A percentile compares a stretch with the other conserved stretches of the same genome.
These are phyloP conservation scores for Jatropha podagrica DNA, from an alignment of 441 rosid genomes.

Conservation along the genomic window DNA sequence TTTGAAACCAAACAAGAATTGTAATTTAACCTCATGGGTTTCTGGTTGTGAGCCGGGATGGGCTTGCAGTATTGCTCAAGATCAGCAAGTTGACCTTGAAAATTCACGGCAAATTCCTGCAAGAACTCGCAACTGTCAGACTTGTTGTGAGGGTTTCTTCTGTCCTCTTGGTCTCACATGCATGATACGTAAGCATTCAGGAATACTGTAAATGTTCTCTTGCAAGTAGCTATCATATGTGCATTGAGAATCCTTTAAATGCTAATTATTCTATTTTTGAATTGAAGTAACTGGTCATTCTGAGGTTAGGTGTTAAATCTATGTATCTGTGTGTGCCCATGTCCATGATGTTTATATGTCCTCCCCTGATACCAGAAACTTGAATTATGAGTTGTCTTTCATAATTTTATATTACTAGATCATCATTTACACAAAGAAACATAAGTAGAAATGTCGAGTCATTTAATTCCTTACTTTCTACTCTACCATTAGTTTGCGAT, in stretches of 20 bases:
- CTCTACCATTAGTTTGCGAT: background rate
- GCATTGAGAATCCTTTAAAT: conserved; percentile 6
- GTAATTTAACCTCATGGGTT: conserved; percentile 85
- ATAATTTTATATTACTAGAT: background rate
- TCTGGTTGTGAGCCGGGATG: conserved; percentile 99
- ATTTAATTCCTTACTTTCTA: background rate
- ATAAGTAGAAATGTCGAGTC: background rate
- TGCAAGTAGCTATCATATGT: conserved; percentile 2
- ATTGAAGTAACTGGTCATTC: background rate
- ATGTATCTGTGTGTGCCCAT: too few relatives aligned
- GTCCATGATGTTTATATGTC: background rate
- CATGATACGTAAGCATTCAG: conserved; percentile 82
- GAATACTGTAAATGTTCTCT: conserved; percentile 12
- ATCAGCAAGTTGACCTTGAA: conserved; percentile 48
- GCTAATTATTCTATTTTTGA: background rate
- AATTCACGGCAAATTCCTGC: conserved; percentile 58
- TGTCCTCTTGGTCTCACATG: conserved; percentile 92
- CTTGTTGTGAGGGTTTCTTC: conserved; percentile 93
- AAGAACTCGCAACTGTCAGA: conserved; percentile 56
- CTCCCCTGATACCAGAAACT: conserved; percentile 5
- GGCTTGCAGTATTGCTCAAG: conserved; percentile 63
- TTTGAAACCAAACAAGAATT: conserved; percentile 67
- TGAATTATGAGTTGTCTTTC: background rate
- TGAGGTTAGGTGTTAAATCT: background rate
- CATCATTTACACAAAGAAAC: background rate